A percentile compares a stretch with the other conserved stretches of the same genome.
These are phyloP conservation scores for Zopfochytrium polystomum DNA, from an alignment of 371 early-diverging fungal species.

Conservation along the genomic window DNA sequence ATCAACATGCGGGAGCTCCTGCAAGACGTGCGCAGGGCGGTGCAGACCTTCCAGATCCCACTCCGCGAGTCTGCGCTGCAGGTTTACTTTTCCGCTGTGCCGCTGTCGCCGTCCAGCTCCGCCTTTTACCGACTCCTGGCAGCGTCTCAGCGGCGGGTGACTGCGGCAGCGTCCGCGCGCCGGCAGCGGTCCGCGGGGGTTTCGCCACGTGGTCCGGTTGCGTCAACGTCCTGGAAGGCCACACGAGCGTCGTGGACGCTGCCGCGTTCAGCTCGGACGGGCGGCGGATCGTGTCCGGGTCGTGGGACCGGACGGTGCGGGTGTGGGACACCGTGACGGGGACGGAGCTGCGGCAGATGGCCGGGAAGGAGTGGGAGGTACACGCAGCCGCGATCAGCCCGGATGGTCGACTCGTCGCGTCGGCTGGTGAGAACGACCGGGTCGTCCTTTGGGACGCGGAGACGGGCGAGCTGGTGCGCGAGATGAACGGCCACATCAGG, in stretches of 20 bases:
- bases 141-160: not conserved
- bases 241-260: not conserved
- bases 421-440: not conserved
- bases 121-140: constrained; percentile 1
- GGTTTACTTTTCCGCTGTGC: constrained; percentile 11
- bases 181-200: not conserved
- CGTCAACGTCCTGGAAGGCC: constrained; percentile 9
- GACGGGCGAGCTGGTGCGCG: not conserved
- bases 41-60: not conserved
- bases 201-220: not conserved
- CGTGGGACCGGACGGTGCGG: too few relatives aligned
- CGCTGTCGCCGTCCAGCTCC: constrained; percentile 9
- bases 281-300: constrained; percentile 11
- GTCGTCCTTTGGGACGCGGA: not conserved
- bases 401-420: not conserved
- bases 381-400: not conserved
- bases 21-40: not conserved
- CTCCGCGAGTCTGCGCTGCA: constrained; percentile 3
- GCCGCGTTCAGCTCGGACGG: constrained; percentile 3
- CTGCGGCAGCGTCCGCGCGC: too few relatives aligned
- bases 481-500: not conserved
- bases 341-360: not conserved
- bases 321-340: constrained; percentile 1
- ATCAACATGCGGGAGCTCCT: not conserved
- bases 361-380: not conserved